Conservation (phyloP, 345 rosid genomes). For the Sonneratia alba region DNA sequence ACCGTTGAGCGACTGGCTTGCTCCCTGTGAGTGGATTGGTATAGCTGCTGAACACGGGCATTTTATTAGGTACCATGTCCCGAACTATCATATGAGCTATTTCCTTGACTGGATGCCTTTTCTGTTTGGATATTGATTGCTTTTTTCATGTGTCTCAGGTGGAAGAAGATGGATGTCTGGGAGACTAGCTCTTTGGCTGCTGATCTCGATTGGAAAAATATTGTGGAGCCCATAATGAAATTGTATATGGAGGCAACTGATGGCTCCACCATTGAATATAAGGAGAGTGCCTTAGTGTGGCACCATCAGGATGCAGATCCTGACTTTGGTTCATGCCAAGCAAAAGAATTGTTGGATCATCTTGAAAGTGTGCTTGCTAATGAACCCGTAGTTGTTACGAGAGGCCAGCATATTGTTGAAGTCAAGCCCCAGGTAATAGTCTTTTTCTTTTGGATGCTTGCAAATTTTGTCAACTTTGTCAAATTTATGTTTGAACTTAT, state of each 20-base stretch:
- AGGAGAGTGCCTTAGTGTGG: slow-evolving; percentile 88
- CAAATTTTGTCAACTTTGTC: background rate
- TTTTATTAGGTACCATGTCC: slow-evolving; percentile 39
- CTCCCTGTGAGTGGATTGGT: slow-evolving; percentile 62
- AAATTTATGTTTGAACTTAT: too few species aligned
- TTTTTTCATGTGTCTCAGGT: slow-evolving; percentile 26
- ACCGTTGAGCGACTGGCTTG: slow-evolving; percentile 55
- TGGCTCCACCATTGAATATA: slow-evolving; percentile 70
- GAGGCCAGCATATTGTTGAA: slow-evolving; percentile 87
- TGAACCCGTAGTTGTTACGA: slow-evolving; percentile 75
- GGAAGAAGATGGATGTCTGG: slow-evolving; percentile 58
- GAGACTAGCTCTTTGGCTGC: slow-evolving; percentile 36
- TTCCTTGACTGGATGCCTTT: background rate
- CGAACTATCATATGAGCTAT: background rate
- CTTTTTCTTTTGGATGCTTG: background rate
- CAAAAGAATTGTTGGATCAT: slow-evolving; percentile 78
- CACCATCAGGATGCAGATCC: slow-evolving; percentile 96
- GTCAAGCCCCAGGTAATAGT: slow-evolving; percentile 74
- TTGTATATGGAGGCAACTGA: slow-evolving; percentile 73
- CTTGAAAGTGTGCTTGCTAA: slow-evolving; percentile 75
- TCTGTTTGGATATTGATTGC: background rate
- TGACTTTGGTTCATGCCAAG: slow-evolving; percentile 86
- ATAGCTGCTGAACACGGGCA: slow-evolving; percentile 87
- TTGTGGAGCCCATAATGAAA: slow-evolving; percentile 79
- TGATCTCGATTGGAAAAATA: slow-evolving; percentile 72